Evolutionary conservation across 1,284 basidiomycete species (phyloP).

Genomic region (Mycena citricolor): DNA sequence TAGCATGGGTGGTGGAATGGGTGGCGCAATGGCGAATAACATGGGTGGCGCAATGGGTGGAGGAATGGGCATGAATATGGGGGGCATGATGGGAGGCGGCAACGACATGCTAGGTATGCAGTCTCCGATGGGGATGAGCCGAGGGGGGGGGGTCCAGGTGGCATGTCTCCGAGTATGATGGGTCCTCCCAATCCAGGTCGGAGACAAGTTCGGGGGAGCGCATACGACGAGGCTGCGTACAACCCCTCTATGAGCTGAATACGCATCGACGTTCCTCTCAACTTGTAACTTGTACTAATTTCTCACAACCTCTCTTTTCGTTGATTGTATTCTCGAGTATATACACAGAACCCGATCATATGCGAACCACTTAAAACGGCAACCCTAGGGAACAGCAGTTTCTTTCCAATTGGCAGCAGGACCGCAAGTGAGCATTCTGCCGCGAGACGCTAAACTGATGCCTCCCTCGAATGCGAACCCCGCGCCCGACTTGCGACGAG

Average conservation of each 20-base stretch:
- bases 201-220: slow-evolving; percentile 12
- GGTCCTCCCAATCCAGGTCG: slow-evolving; percentile 13
- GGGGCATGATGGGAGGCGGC: slow-evolving; percentile 28
- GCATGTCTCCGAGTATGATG: slow-evolving; percentile 19
- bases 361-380: too few species aligned
- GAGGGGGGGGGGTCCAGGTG: slow-evolving; percentile 10
- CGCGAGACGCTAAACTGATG: slow-evolving; percentile 17
- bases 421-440: slow-evolving; percentile 16
- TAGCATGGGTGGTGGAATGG: slow-evolving; percentile 27
- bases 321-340: too few species aligned
- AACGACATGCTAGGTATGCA: slow-evolving; percentile 26
- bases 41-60: slow-evolving; percentile 28
- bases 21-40: slow-evolving; percentile 24
- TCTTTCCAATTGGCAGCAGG: slow-evolving; percentile 4
- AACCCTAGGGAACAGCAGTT: too few species aligned
- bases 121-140: slow-evolving; percentile 14
- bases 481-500: slow-evolving; percentile 5
- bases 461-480: too few species aligned
- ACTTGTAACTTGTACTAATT: too few species aligned
- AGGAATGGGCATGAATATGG: slow-evolving; percentile 22
- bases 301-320: too few species aligned
- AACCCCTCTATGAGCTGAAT: slow-evolving; percentile 16
- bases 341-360: too few species aligned
- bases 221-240: slow-evolving; percentile 19
- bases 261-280: too few species aligned